Percentiles rank a stretch among this genome's conserved stretches.
Evolutionary conservation across 176 grass and related monocot species (phyloP).

Genomic region (Aegilops sharonensis): DNA sequence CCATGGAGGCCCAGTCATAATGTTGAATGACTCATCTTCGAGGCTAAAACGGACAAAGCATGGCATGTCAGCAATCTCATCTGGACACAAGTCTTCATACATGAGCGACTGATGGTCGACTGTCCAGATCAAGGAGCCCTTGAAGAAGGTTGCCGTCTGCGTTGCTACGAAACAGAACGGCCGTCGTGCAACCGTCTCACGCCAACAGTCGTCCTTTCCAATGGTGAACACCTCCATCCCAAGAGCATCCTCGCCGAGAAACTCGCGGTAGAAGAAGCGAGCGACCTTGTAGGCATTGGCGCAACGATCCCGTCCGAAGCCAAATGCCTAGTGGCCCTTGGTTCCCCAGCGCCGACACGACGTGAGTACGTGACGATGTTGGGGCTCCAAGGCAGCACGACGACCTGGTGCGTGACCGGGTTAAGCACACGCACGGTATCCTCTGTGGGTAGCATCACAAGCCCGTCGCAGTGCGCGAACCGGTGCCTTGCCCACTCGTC

Average conservation of each 20-base stretch:
- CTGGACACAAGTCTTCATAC: not conserved
- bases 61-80: not conserved
- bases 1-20: not conserved
- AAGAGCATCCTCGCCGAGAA: too few species aligned
- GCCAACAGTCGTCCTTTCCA: too few species aligned
- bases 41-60: not conserved
- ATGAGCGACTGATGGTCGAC: not conserved
- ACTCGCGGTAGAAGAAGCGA: too few species aligned
- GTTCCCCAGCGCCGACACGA: too few species aligned
- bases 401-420: not conserved
- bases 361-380: not conserved
- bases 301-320: too few species aligned
- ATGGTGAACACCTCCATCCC: too few species aligned
- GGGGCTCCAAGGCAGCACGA: not conserved
- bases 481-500: rapidly evolving
- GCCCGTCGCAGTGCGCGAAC: not conserved
- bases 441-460: not conserved
- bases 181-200: too few species aligned
- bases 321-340: too few species aligned
- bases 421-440: not conserved
- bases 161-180: too few species aligned
- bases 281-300: too few species aligned
- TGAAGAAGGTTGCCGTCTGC: too few species aligned
- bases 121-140: not conserved
- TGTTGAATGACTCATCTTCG: not conserved